phyloP scores from a whole-genome alignment of 1,284 basidiomycete species.

The Heterobasidion irregulare region DNA sequence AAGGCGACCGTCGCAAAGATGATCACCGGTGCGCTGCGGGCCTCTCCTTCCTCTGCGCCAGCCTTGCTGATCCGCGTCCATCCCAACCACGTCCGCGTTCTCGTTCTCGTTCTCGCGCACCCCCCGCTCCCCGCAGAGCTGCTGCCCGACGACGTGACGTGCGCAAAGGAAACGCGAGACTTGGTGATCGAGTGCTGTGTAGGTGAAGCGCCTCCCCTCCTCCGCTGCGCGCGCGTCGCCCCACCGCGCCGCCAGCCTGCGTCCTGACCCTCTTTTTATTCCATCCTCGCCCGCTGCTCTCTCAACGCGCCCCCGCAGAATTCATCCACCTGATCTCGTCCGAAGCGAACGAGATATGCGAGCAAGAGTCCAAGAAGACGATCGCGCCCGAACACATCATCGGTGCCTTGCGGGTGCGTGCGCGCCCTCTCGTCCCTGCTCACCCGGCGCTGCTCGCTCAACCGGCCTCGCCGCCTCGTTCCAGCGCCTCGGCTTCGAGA shows the following conservation, averaged over 20 bases:
- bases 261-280: conserved; percentile 1
- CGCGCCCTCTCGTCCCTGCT: not conserved
- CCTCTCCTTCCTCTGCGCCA: not conserved
- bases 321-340: conserved; percentile 98
- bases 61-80: not conserved
- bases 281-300: conserved; percentile 5
- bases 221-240: not conserved
- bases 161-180: conserved; percentile 94
- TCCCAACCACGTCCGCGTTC: not conserved
- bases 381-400: conserved; percentile 98
- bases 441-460: not conserved
- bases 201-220: conserved; percentile 47
- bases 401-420: conserved; percentile 75
- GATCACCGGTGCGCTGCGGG: conserved; percentile 66
- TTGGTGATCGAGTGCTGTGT: conserved; percentile 97
- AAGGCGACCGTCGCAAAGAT: conserved; percentile 98
- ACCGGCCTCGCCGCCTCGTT: not conserved
- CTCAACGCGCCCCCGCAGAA: conserved; percentile 42
- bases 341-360: conserved; percentile 97
- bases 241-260: not conserved
- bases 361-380: conserved; percentile 98
- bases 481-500: conserved; percentile 84
- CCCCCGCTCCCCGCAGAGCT: conserved; percentile 51
- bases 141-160: conserved; percentile 83
- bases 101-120: not conserved